These are phyloP conservation scores for Talaromyces amestolkiae DNA, from an alignment of 2,329 filamentous ascomycete species.

Conservation along the genomic window DNA sequence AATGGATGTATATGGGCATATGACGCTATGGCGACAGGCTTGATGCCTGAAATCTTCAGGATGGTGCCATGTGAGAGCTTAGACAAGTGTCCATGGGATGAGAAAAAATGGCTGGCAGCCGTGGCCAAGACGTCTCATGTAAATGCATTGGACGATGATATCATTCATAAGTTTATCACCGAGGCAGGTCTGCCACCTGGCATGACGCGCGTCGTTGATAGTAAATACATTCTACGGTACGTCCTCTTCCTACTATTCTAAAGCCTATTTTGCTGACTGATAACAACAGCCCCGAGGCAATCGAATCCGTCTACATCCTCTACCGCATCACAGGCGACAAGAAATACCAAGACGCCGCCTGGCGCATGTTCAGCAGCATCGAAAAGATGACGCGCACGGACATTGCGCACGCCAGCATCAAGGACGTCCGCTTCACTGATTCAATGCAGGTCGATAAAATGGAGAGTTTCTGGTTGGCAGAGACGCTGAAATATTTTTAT, in stretches of 20 bases:
- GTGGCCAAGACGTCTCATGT: conserved; percentile 22
- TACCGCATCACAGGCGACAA: conserved; percentile 59
- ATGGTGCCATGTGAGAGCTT: conserved; percentile 50
- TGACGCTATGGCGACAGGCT: conserved; percentile 54
- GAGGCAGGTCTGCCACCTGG: conserved; percentile 18
- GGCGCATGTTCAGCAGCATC: conserved; percentile 51
- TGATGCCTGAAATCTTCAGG: conserved; percentile 61
- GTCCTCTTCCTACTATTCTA: neutral
- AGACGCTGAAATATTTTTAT: conserved; percentile 48
- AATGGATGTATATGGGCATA: conserved; percentile 64
- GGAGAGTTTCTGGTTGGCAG: conserved; percentile 48
- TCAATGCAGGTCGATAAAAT: conserved; percentile 38
- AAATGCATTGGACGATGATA: neutral
- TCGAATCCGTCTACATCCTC: conserved; percentile 61
- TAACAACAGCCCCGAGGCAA: conserved; percentile 51
- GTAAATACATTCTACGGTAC: conserved; percentile 21
- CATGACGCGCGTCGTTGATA: conserved; percentile 16
- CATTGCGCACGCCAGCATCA: conserved; percentile 45
- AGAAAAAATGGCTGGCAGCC: conserved; percentile 40
- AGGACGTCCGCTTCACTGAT: conserved; percentile 38
- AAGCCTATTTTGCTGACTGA: neutral
- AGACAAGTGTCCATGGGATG: conserved; percentile 53
- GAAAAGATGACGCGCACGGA: conserved; percentile 44
- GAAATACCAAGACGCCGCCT: conserved; percentile 45
- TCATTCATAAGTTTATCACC: conserved; percentile 1